These are phyloP conservation scores for Eucalyptus shirleyi DNA, from an alignment of 345 rosid genomes.

Conservation along the genomic window DNA sequence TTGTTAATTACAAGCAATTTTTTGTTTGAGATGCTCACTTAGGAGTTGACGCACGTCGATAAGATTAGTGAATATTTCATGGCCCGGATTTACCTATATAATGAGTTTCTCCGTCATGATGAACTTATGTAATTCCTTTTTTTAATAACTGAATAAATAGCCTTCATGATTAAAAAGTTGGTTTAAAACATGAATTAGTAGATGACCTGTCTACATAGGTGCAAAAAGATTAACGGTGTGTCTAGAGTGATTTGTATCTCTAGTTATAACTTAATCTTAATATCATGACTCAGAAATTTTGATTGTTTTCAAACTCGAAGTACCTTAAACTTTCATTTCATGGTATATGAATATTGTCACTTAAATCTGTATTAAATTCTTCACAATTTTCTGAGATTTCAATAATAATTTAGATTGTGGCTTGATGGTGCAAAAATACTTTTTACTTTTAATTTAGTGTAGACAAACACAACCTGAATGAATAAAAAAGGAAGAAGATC, in stretches of 20 bases:
- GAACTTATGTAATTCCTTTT: not conserved
- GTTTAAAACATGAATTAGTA: not conserved
- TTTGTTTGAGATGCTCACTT: not conserved
- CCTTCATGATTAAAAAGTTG: not conserved
- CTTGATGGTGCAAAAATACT: not conserved
- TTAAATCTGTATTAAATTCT: not conserved
- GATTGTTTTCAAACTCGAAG: not conserved
- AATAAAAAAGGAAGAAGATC: not conserved
- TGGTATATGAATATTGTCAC: not conserved
- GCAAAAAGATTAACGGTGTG: not conserved
- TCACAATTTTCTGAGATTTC: not conserved
- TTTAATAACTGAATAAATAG: not conserved
- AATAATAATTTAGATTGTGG: not conserved
- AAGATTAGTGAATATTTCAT: not conserved
- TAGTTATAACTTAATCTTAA: not conserved
- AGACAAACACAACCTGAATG: not conserved
- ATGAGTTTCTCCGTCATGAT: not conserved
- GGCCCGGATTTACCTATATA: not conserved
- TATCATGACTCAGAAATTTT: not conserved
- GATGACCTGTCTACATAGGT: not conserved
- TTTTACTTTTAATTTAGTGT: not conserved
- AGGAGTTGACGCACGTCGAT: fast-evolving
- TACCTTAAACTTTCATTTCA: not conserved
- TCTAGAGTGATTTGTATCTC: not conserved
- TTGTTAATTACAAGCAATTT: not conserved